Conservation (phyloP, 108 stramenopile genomes). For the Aurantiochytrium sp. region DNA sequence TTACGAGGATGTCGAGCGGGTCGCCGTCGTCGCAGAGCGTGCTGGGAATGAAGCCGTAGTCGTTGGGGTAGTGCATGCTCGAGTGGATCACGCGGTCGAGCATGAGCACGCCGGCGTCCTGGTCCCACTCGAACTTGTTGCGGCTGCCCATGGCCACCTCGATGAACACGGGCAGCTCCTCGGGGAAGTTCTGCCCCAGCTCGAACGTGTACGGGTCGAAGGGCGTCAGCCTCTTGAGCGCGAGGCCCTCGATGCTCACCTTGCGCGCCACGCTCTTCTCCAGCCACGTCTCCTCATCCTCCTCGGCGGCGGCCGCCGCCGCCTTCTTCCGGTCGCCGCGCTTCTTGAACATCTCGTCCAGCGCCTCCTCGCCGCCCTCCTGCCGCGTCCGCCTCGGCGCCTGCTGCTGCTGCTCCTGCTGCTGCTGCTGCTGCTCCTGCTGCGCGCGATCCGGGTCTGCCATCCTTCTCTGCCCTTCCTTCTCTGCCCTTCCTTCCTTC, state of each 20-base stretch:
- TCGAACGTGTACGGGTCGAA: conserved; percentile 5
- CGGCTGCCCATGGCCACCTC: neutral
- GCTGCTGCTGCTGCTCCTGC: neutral
- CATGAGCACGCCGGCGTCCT: neutral
- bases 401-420: neutral
- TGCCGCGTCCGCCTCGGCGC: too few relatives aligned
- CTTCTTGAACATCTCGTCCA: neutral
- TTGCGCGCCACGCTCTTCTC: neutral
- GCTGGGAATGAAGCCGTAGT: neutral
- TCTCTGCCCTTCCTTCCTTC: neutral
- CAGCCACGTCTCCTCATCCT: neutral
- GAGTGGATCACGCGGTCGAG: neutral
- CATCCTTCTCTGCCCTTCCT: neutral
- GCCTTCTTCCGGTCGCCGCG: neutral
- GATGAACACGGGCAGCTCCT: neutral
- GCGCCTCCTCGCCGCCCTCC: neutral
- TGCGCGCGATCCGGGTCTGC: neutral
- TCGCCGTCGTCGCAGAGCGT: neutral
- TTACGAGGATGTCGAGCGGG: conserved; percentile 66
- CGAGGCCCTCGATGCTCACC: neutral
- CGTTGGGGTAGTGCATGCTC: neutral
- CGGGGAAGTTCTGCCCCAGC: neutral
- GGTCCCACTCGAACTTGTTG: neutral
- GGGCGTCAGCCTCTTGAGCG: neutral
- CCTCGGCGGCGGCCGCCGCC: neutral